phyloP scores from a whole-genome alignment of 2,329 filamentous ascomycete species.

The Neopestalotiopsis clavispora region DNA sequence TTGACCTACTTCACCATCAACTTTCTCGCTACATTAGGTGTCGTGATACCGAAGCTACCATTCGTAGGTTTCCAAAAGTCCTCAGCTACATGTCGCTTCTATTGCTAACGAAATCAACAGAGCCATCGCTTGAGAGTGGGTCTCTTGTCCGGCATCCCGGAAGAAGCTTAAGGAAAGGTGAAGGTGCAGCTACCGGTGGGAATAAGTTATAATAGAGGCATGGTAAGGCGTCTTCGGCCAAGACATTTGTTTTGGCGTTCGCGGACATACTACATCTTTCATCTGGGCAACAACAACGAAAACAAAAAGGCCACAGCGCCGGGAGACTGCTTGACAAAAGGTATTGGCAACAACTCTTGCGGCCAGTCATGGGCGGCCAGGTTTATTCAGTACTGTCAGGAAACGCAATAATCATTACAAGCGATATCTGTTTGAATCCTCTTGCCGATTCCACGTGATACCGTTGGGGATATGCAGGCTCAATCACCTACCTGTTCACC shows the following conservation, averaged over 20 bases:
- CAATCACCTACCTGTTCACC: not conserved
- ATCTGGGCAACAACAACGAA: not conserved
- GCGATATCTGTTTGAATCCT: not conserved
- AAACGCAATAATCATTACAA: slow-evolving; percentile 8
- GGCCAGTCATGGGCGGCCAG: slow-evolving; percentile 1
- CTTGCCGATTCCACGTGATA: not conserved
- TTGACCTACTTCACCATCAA: slow-evolving; percentile 97
- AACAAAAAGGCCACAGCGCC: slow-evolving; percentile 8
- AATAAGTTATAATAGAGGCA: slow-evolving; percentile 26
- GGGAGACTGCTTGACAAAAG: not conserved
- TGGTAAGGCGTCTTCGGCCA: slow-evolving; percentile 18
- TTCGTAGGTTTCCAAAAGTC: slow-evolving; percentile 67
- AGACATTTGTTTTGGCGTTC: slow-evolving; percentile 26
- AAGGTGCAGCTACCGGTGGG: not conserved
- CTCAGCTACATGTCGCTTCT: not conserved
- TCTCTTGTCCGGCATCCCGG: slow-evolving; percentile 71
- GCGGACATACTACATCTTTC: slow-evolving; percentile 9
- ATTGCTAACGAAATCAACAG: slow-evolving; percentile 44
- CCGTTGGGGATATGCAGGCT: not conserved
- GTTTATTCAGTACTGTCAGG: slow-evolving; percentile 11
- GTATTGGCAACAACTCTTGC: slow-evolving; percentile 10
- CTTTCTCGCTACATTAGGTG: slow-evolving; percentile 86
- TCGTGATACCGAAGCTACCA: slow-evolving; percentile 95
- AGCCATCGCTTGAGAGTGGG: slow-evolving; percentile 80
- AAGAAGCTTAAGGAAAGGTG: slow-evolving; percentile 47